A percentile compares a stretch with the other conserved stretches of the same genome.
These are phyloP conservation scores for Nannochloropsis salina DNA, from an alignment of 108 stramenopile species.

Conservation along the genomic window DNA sequence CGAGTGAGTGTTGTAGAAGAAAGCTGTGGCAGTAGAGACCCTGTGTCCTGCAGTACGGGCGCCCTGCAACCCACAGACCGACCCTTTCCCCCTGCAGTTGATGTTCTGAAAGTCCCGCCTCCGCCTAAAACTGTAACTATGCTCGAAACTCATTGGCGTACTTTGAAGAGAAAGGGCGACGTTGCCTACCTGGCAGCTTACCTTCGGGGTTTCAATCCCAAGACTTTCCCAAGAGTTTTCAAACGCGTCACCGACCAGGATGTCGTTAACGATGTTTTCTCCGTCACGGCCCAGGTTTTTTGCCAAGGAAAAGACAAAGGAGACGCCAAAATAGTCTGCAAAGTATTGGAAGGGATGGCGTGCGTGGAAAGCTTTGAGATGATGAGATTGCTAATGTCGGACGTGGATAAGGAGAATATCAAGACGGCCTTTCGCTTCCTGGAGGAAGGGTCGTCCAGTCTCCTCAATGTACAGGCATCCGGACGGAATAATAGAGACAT, in stretches of 20 bases:
- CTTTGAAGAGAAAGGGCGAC: neutral
- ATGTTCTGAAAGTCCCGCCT: neutral
- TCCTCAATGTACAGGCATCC: too few relatives aligned
- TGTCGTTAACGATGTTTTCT: neutral
- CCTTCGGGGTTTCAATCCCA: neutral
- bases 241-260: neutral
- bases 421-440: neutral
- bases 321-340: neutral
- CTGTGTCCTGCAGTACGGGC: too few relatives aligned
- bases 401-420: neutral
- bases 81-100: neutral
- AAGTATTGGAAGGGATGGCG: slow-evolving; percentile 14
- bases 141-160: slow-evolving; percentile 19
- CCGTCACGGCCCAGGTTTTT: neutral
- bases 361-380: neutral
- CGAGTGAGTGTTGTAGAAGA: neutral
- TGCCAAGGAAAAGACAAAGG: neutral
- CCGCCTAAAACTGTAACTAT: neutral
- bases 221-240: slow-evolving; percentile 11
- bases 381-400: neutral
- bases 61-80: neutral
- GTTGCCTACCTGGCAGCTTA: neutral
- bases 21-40: neutral
- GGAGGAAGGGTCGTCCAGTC: neutral
- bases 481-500: neutral